These are phyloP conservation scores for Microstroma glucosiphilum DNA, from an alignment of 1,284 basidiomycete species.

Conservation along the genomic window DNA sequence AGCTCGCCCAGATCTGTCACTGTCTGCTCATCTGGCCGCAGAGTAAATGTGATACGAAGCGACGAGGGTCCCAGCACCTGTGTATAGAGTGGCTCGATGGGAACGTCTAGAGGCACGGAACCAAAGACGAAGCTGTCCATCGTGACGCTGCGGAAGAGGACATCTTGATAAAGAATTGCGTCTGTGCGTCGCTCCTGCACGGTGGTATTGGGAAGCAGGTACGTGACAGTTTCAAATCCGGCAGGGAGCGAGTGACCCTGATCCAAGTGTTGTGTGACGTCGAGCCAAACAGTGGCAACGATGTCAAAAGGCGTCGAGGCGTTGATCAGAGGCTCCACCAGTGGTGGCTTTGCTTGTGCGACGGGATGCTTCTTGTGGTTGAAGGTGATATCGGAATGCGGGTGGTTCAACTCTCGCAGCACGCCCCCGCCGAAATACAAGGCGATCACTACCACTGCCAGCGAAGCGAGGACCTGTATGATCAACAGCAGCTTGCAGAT, in stretches of 20 bases:
- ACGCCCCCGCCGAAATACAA: no score
- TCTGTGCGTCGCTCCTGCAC: neutral
- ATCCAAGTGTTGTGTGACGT: neutral
- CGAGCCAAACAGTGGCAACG: neutral
- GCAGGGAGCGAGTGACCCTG: neutral
- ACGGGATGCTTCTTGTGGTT: no score
- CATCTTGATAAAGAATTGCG: neutral
- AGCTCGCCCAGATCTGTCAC: constrained; percentile 1
- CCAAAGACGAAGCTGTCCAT: neutral
- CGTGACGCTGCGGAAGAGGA: neutral
- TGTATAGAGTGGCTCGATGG: neutral
- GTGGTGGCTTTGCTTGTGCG: no score
- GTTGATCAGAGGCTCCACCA: constrained; percentile 1
- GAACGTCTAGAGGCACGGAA: neutral
- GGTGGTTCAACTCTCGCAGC: no score
- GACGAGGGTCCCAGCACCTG: neutral
- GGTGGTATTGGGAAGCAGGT: neutral
- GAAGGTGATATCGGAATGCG: no score
- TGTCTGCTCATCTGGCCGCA: neutral
- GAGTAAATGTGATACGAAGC: neutral
- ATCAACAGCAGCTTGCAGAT: no score
- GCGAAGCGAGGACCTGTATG: no score
- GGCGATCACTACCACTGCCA: no score
- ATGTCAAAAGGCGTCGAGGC: neutral
- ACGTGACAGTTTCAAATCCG: neutral